Conservation (phyloP, 2,329 filamentous ascomycete genomes). For the Diaporthe eres region DNA sequence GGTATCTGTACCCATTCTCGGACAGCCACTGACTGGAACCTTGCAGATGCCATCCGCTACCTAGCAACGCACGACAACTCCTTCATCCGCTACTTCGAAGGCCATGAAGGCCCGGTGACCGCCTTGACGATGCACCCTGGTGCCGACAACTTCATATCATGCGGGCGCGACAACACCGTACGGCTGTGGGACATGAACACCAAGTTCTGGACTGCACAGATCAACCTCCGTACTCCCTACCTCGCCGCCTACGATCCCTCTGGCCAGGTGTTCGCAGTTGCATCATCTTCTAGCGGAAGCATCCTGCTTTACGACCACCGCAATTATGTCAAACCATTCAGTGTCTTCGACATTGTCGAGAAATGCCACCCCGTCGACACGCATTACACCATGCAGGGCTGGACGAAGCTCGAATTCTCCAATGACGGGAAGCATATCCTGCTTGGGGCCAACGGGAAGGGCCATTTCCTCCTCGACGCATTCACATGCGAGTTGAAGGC, state of each 20-base stretch:
- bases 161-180: conserved; percentile 90
- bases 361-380: conserved; percentile 62
- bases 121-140: conserved; percentile 87
- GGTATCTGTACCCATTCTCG: too few relatives aligned
- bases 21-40: conserved; percentile 1
- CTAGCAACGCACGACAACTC: conserved; percentile 95
- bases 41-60: conserved; percentile 82
- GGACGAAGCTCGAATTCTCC: conserved; percentile 94
- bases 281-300: conserved; percentile 82
- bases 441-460: conserved; percentile 84
- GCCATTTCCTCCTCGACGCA: conserved; percentile 94
- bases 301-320: conserved; percentile 93
- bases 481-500: conserved; percentile 87
- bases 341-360: conserved; percentile 84
- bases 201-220: conserved; percentile 82
- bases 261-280: conserved; percentile 91
- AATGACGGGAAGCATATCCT: conserved; percentile 94
- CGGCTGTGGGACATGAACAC: conserved; percentile 91
- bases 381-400: conserved; percentile 76
- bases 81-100: conserved; percentile 96
- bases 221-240: conserved; percentile 85
- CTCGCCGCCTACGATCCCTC: conserved; percentile 93
- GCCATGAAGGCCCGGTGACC: conserved; percentile 88
- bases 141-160: conserved; percentile 92
- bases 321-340: conserved; percentile 95